Evolutionary conservation across 352 stramenopile genomes (phyloP).

Genomic region (Phytophthora idaei): DNA sequence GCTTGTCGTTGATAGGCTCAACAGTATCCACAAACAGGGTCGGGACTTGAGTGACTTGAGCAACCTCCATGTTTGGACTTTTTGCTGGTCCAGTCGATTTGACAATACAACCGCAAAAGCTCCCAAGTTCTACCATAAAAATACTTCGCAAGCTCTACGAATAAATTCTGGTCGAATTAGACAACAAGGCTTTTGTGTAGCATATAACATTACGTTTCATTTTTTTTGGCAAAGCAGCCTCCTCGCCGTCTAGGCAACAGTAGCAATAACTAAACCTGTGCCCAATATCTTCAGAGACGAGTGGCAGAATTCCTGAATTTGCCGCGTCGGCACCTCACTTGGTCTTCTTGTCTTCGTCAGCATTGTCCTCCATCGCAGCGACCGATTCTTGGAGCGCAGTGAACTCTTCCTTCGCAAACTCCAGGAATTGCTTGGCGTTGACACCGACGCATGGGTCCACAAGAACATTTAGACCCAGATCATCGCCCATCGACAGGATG

Average conservation of each 20-base stretch:
- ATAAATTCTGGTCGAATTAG: constrained; percentile 14
- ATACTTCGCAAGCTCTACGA: neutral
- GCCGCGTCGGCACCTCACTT: constrained; percentile 24
- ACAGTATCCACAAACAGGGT: constrained; percentile 12
- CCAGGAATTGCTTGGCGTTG: constrained; percentile 66
- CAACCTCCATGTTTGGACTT: constrained; percentile 24
- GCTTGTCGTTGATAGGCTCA: constrained; percentile 16
- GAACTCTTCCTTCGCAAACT: constrained; percentile 73
- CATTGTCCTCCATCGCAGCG: constrained; percentile 34
- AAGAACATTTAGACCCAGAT: constrained; percentile 76
- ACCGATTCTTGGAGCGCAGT: constrained; percentile 47
- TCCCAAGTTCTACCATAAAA: neutral
- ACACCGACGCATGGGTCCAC: constrained; percentile 75
- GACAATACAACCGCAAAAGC: constrained; percentile 8
- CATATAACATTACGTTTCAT: constrained; percentile 30
- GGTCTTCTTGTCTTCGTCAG: constrained; percentile 36
- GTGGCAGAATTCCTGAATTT: neutral
- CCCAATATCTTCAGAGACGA: constrained; percentile 9
- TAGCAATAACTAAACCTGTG: constrained; percentile 10
- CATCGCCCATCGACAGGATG: constrained; percentile 72
- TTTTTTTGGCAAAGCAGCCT: constrained; percentile 16
- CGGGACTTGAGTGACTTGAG: constrained; percentile 10
- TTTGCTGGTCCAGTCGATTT: constrained; percentile 9
- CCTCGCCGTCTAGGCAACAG: constrained; percentile 2
- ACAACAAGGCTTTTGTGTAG: constrained; percentile 12